These are phyloP conservation scores for Nakazawaea populi DNA, from an alignment of 805 yeast genomes.

Conservation along the genomic window DNA sequence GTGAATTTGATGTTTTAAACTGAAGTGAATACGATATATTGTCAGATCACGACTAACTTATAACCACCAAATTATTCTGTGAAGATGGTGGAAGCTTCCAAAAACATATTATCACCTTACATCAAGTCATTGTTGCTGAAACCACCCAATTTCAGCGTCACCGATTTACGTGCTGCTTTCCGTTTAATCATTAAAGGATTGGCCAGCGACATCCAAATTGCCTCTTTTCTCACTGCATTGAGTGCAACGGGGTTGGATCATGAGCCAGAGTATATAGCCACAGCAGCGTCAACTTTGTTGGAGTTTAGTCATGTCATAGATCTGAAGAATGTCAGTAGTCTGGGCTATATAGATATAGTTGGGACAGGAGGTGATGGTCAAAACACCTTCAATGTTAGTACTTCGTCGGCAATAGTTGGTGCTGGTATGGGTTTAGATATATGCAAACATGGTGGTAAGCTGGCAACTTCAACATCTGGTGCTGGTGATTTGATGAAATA, in stretches of 20 bases:
- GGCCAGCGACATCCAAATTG: slow-evolving; percentile 63
- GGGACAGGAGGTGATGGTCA: slow-evolving; percentile 99
- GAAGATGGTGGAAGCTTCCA: neutral
- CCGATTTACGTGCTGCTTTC: slow-evolving; percentile 61
- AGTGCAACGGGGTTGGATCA: slow-evolving; percentile 74
- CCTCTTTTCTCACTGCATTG: slow-evolving; percentile 76
- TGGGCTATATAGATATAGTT: slow-evolving; percentile 77
- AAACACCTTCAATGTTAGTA: slow-evolving; percentile 92
- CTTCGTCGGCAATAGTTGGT: slow-evolving; percentile 90
- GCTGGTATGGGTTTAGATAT: slow-evolving; percentile 82
- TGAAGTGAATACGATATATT: no score
- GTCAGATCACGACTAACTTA: no score
- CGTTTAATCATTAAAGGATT: slow-evolving; percentile 52
- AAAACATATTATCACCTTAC: slow-evolving; percentile 37
- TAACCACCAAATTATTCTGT: no score
- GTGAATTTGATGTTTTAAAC: no score
- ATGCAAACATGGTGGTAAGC: slow-evolving; percentile 97
- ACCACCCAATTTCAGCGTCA: slow-evolving; percentile 59
- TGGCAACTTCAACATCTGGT: slow-evolving; percentile 89
- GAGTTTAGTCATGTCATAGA: slow-evolving; percentile 57
- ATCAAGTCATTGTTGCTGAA: slow-evolving; percentile 56
- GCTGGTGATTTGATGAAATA: slow-evolving; percentile 82
- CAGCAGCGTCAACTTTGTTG: slow-evolving; percentile 74
- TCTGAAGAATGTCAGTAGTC: slow-evolving; percentile 33
- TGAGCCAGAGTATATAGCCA: slow-evolving; percentile 74